Conservation (phyloP, 306 rosid genomes). For the Malus domestica region DNA sequence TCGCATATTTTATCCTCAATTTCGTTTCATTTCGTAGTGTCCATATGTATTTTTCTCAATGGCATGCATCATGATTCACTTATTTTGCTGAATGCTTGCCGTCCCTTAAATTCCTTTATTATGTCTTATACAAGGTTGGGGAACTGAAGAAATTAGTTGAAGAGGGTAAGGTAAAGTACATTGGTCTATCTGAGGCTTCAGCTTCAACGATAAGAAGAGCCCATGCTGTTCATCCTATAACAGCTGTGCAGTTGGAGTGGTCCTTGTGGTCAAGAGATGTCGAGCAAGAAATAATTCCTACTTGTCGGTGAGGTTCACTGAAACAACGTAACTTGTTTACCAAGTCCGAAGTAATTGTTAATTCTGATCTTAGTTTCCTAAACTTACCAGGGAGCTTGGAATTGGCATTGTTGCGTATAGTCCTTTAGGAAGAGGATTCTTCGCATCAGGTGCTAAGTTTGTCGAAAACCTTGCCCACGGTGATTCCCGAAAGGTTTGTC, state of each 20-base stretch:
- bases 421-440: constrained; percentile 66
- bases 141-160: constrained; percentile 60
- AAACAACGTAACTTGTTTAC: background rate
- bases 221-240: constrained; percentile 69
- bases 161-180: constrained; percentile 63
- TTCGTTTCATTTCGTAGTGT: too few species aligned
- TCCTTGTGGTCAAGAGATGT: constrained; percentile 67
- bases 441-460: constrained; percentile 40
- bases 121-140: constrained; percentile 35
- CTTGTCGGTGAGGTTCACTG: constrained; percentile 42
- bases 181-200: constrained; percentile 69
- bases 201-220: constrained; percentile 74
- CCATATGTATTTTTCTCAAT: too few species aligned
- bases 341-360: background rate
- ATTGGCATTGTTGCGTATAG: constrained; percentile 61
- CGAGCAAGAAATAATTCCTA: constrained; percentile 59
- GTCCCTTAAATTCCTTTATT: background rate
- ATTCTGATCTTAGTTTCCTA: background rate
- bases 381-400: constrained; percentile 44
- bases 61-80: background rate
- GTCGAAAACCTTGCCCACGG: constrained; percentile 17
- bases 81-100: background rate
- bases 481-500: constrained; percentile 48
- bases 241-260: constrained; percentile 69
- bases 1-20: too few species aligned